Conservation (phyloP, 805 yeast genomes). For the Jamesozyma spencerorum region DNA sequence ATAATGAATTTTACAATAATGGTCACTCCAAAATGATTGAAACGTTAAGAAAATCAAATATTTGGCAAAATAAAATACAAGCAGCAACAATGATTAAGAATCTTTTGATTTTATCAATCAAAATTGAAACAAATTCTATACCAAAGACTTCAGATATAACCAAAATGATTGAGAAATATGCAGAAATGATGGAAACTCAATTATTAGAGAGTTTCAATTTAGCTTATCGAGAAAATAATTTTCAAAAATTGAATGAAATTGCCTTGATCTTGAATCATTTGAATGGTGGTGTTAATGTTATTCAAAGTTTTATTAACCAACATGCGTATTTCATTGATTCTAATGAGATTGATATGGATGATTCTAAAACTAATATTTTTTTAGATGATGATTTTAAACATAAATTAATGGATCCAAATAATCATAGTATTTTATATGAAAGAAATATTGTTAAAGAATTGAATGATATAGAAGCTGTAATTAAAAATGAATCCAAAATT, state of each 20-base stretch:
- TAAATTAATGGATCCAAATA: conserved; percentile 49
- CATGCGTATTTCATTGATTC: conserved; percentile 54
- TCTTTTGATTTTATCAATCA: conserved; percentile 52
- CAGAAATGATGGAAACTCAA: conserved; percentile 66
- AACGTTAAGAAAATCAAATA: conserved; percentile 40
- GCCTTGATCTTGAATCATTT: conserved; percentile 68
- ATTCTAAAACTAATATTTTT: conserved; percentile 14
- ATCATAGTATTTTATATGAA: conserved; percentile 41
- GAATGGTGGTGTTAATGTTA: conserved; percentile 78
- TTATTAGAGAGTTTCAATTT: conserved; percentile 61
- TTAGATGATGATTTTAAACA: conserved; percentile 49
- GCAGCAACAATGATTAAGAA: conserved; percentile 66
- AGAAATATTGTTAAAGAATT: conserved; percentile 43
- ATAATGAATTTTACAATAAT: conserved; percentile 56
- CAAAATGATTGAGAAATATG: conserved; percentile 50
- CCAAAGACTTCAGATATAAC: conserved; percentile 34
- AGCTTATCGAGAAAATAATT: conserved; percentile 63
- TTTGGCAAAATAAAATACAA: conserved; percentile 41
- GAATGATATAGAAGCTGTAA: conserved; percentile 47
- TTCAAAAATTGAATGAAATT: conserved; percentile 61
- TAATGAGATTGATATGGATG: conserved; percentile 25
- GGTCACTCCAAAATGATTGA: conserved; percentile 47
- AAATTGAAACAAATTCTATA: conserved; percentile 48
- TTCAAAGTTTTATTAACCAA: conserved; percentile 72
- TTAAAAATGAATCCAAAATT: conserved; percentile 63